Percentiles rank a stretch among this genome's conserved stretches.
Conservation (phyloP, 768 basidiomycete species). For the Lactifluus pinguis region DNA sequence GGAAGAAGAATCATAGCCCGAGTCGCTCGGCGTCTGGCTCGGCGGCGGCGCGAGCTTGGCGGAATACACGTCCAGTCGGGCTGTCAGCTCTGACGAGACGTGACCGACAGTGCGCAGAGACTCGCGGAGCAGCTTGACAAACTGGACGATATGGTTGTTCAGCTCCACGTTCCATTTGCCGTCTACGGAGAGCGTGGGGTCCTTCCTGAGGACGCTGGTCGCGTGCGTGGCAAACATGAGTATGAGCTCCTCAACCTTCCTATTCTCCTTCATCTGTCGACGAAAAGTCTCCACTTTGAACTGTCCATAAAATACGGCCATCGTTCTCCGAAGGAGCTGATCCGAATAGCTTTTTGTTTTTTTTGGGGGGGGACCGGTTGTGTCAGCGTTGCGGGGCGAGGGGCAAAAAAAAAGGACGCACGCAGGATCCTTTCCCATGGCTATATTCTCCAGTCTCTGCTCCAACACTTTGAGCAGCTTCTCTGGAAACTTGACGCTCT, state of each 20-base stretch:
- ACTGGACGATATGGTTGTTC: conserved; percentile 84
- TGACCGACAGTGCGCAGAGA: conserved; percentile 63
- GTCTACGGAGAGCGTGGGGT: conserved; percentile 72
- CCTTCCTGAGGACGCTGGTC: conserved; percentile 81
- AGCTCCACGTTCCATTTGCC: conserved; percentile 83
- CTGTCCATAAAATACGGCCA: conserved; percentile 89
- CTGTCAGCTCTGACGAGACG: conserved; percentile 73
- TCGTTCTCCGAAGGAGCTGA: conserved; percentile 78
- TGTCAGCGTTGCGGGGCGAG: neutral
- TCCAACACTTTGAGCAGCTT: conserved; percentile 88
- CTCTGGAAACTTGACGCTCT: conserved; percentile 89
- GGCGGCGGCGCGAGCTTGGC: conserved; percentile 66
- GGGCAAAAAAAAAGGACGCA: conserved; percentile 35
- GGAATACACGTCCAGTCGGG: conserved; percentile 77
- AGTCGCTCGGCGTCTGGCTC: conserved; percentile 42
- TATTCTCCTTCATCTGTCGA: conserved; percentile 87
- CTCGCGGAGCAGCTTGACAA: conserved; percentile 80
- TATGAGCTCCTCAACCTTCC: conserved; percentile 96
- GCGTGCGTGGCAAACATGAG: conserved; percentile 92
- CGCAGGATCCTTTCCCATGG: conserved; percentile 87
- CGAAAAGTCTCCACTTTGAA: conserved; percentile 81
- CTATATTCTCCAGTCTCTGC: conserved; percentile 81
- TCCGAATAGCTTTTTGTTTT: conserved; percentile 62
- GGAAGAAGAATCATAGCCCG: conserved; percentile 58
- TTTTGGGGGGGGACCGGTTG: no score